Evolutionary conservation across 192 early-diverging fungal genomes (phyloP), one percentile per base, ranked within the genome.

Genomic region (Phlyctochytrium arcticum): DNA sequence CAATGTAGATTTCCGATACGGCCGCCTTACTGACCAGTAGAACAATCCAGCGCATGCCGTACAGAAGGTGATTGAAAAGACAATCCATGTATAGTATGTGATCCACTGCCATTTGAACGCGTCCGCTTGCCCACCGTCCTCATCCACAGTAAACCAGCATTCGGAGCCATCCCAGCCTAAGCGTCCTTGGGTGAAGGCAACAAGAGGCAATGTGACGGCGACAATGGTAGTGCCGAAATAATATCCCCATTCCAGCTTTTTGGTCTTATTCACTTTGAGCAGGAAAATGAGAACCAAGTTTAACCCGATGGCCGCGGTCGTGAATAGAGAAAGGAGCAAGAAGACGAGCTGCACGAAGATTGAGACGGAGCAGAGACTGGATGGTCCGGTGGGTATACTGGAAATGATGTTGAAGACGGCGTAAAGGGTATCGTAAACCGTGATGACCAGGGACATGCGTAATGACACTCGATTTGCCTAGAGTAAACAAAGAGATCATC

Each of bases 251-350:
- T 66, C 64, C 51, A 66, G 26, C 15, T 36, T 33, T 9, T 37
- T 15, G 30, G 34, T 27, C 3, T n/a, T 6, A 19, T 19, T 5
- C n/a, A 66, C 19, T 44, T 66, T 54, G 26, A 66, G 5, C 8
- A 66, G 42, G 33, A 66, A 66, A 15, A 66, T 49, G 37, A 66
- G 53, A 27, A 66, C 36, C 17, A 66, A 21, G 34, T 66, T 66
- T 54, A 66, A 57, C 0, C 54, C 64, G 34, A 66, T 66, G 8
- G 54, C 32, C 6, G 64, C 51, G 6, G 64, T 66, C 4, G 17
- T 36, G 54, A 55, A 57, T 12, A 66, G 54, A 12, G 54, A 57
- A 8, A 54, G 6, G 30, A 66, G 64, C 21, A 66, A 46, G 29
- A 57, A 66, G 29, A 24, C 36, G 6, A 57, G 5, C 9, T 55